Evolutionary conservation across 2,329 filamentous ascomycete species (phyloP), one percentile per base, ranked within the genome.

Genomic region (Arachnomyces sp.): DNA sequence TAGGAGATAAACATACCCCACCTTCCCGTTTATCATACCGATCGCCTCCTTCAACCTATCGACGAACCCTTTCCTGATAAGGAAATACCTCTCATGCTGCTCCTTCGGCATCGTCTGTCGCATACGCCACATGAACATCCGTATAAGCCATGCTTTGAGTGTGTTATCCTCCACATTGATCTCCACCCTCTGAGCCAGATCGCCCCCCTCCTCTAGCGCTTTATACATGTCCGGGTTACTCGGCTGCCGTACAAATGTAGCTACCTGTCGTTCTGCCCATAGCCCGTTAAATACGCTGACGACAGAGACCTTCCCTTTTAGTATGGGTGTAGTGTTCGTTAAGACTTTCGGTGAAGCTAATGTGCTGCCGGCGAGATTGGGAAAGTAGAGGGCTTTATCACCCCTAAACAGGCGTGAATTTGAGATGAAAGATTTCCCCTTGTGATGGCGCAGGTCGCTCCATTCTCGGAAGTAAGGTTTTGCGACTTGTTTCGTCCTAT

Each of bases 381-480:
- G 92, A 67, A 98, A 95, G 71, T 84, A 96, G 48, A 95, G 76
- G 4, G 90, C 83, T 38, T 80, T 74, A 30, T 93, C 85, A 49
- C 74, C 74, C 55, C 81, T 83, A 73, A 96, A 96, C 36, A 90
- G 74, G n/a, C 82, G 74, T 3, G 84, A 78, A 29, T 90, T 90
- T 14, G 87, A 81, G 38, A 90, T 70, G 66, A 95, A 98, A 16
- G 87, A 87, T 65, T 98, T 98, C 55, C 92, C 92, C 53, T 88
- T 79, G 65, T 73, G 66, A 49, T 92, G 81, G 49, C 81, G 75
- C 63, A 95, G 76, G 65, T 93, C 92, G 44, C 77, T 78, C 84
- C 88, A 95, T 72, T 98, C 90, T 61, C 88, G 84, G 68, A 94
- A 98, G 65, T 98, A 98, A 2, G 90, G 89, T 43, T 85, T 84